Evolutionary conservation across 345 rosid species (phyloP), one percentile per base, ranked within the genome.

Genomic region (Boechera retrofracta): DNA sequence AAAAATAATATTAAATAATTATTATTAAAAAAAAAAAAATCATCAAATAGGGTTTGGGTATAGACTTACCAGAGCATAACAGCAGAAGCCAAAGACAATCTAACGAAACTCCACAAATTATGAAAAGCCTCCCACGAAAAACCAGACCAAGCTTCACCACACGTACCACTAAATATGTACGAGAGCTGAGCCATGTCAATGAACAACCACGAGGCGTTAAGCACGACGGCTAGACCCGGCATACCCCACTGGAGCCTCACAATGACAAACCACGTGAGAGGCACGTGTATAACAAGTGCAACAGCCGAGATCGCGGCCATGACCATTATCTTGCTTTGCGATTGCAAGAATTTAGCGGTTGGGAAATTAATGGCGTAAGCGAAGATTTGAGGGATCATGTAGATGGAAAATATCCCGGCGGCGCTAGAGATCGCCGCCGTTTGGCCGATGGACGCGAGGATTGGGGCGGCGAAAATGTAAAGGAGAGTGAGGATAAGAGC

Each of bases 371-470:
- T 1, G 0, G 97, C 89, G 67, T 89, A 94, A 1, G 94, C 93
- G 10, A 90, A 94, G 7, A 92, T 80, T 60, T 94, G 98, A 0
- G 98, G 98, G 26, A 94, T 84, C 98, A 94, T 92, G 88, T 89
- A 92, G 4, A 89, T 51, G 1, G 98, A 66, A 21, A 94, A 87
- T 0, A 18, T 32, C 29, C 98, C 98, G 0, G 98, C 98, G 1
- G 89, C 87, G 59, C 81, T 77, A 0, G 98, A 90, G 64, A 94
- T 89, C 5, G 78, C 72, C 7, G 73, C 42, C 1, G 91, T 89
- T 83, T 94, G 97, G 8, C 98, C 98, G 7, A 94, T 90, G 21
- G 77, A 76, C 10, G 36, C 47, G 55, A 94, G 81, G 38, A 92
- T 5, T 21, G 67, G 84, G 2, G 81, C 80, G 0, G 97, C 90